A percentile compares a stretch with the other conserved stretches of the same genome.
Conservation (phyloP, 768 basidiomycete genomes). For the Trametes coccinea region DNA sequence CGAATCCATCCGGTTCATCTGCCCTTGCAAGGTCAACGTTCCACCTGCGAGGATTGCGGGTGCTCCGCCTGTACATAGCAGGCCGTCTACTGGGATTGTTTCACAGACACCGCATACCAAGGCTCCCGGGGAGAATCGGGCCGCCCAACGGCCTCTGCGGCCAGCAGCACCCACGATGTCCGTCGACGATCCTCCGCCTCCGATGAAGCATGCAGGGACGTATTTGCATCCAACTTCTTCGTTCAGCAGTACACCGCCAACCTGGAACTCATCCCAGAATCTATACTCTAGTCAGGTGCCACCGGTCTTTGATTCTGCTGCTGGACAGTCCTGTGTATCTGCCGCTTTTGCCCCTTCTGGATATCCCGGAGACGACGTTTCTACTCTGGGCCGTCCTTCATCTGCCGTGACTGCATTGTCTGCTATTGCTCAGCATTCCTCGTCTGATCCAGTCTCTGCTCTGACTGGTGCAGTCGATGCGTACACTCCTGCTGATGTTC, state of each 20-base stretch:
- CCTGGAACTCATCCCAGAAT: background rate
- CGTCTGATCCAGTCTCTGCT: background rate
- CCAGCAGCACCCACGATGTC: background rate
- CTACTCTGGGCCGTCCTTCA: background rate
- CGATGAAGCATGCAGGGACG: background rate
- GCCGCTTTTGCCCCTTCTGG: background rate
- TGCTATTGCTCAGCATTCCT: slow-evolving; percentile 5
- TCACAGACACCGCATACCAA: background rate
- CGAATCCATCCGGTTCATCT: slow-evolving; percentile 61
- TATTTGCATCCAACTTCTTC: background rate
- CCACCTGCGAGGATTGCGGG: slow-evolving; percentile 23
- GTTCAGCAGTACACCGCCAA: background rate
- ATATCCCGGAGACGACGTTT: background rate
- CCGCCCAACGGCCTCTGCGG: background rate
- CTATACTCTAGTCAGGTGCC: background rate
- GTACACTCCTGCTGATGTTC: background rate
- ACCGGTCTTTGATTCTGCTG: background rate
- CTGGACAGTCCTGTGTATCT: background rate
- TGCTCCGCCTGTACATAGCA: background rate
- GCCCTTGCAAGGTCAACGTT: slow-evolving; percentile 70
- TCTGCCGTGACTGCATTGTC: slow-evolving; percentile 7
- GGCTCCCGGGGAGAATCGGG: too few relatives aligned
- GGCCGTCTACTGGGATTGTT: background rate
- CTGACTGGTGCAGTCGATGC: background rate
- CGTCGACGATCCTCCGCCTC: background rate